A percentile compares a stretch with the other conserved stretches of the same genome.
Evolutionary conservation across 176 grass and related monocot species (phyloP).

Genomic region (Lolium multiflorum): DNA sequence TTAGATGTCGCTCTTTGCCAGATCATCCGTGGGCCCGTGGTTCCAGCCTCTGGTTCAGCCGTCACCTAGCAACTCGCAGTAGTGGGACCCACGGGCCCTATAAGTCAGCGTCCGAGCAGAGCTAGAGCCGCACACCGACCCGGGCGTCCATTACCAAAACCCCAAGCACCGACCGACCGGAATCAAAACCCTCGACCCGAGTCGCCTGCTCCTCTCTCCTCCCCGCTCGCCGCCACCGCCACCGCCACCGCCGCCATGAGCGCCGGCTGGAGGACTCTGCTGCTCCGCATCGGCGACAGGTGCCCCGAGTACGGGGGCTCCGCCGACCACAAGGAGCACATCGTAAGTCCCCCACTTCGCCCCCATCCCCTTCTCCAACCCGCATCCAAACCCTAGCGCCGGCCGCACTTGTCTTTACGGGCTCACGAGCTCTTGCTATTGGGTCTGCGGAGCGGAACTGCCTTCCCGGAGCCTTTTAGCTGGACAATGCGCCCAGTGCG

Average conservation of each 20-base stretch:
- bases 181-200: slow-evolving; percentile 46
- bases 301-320: slow-evolving; percentile 88
- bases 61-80: too few species aligned
- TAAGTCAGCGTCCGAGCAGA: background rate
- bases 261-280: slow-evolving; percentile 75
- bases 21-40: too few species aligned
- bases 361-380: background rate
- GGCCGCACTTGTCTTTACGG: background rate
- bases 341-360: slow-evolving; percentile 56
- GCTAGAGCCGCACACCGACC: background rate
- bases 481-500: background rate
- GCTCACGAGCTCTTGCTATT: slow-evolving; percentile 7
- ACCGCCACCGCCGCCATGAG: slow-evolving; percentile 53
- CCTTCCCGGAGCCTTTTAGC: background rate
- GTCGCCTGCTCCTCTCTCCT: background rate
- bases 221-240: background rate
- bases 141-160: slow-evolving; percentile 4
- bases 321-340: slow-evolving; percentile 83
- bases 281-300: slow-evolving; percentile 87
- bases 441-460: background rate
- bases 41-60: too few species aligned
- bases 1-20: too few species aligned
- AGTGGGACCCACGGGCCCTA: background rate
- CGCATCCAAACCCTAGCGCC: slow-evolving; percentile 20
- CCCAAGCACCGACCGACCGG: slow-evolving; percentile 5